Evolutionary conservation across 2,329 filamentous ascomycete species (phyloP).

Genomic region (Talaromyces sp.): DNA sequence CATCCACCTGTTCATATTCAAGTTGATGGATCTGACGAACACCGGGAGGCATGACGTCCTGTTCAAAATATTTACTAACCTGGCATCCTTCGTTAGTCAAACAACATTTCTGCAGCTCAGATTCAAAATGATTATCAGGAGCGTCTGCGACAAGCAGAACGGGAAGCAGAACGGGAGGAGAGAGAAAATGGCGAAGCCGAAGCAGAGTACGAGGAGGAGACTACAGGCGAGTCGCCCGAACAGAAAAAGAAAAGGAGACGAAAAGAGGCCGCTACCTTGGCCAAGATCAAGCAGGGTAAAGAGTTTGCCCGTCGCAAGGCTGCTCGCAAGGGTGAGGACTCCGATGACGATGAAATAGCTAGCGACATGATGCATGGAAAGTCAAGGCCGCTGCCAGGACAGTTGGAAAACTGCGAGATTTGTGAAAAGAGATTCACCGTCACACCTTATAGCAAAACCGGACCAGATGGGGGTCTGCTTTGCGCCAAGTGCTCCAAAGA

Average conservation of each 20-base stretch:
- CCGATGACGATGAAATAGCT: constrained; percentile 47
- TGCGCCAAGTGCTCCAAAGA: constrained; percentile 79
- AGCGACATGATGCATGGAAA: constrained; percentile 56
- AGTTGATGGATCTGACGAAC: background rate
- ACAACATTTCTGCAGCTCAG: constrained; percentile 64
- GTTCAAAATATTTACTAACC: background rate
- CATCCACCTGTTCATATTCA: background rate
- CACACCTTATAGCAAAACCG: constrained; percentile 79
- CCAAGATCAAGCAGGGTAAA: constrained; percentile 51
- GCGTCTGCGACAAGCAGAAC: constrained; percentile 49
- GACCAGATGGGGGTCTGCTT: constrained; percentile 78
- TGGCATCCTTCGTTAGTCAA: constrained; percentile 42
- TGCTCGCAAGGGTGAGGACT: constrained; percentile 41
- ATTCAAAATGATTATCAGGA: constrained; percentile 59
- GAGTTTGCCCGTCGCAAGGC: constrained; percentile 46
- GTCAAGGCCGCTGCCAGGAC: constrained; percentile 64
- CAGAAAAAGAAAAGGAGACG: constrained; percentile 56
- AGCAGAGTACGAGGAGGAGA: constrained; percentile 32
- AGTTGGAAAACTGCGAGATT: constrained; percentile 81
- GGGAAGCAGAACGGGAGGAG: constrained; percentile 30
- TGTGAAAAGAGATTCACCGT: constrained; percentile 90
- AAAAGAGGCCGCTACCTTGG: constrained; percentile 45
- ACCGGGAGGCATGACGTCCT: background rate
- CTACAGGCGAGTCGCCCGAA: constrained; percentile 40
- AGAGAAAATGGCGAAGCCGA: constrained; percentile 32